Base-by-base conservation (phyloP, 257 asterid genomes). In the Linderniella brevidens region DNA sequence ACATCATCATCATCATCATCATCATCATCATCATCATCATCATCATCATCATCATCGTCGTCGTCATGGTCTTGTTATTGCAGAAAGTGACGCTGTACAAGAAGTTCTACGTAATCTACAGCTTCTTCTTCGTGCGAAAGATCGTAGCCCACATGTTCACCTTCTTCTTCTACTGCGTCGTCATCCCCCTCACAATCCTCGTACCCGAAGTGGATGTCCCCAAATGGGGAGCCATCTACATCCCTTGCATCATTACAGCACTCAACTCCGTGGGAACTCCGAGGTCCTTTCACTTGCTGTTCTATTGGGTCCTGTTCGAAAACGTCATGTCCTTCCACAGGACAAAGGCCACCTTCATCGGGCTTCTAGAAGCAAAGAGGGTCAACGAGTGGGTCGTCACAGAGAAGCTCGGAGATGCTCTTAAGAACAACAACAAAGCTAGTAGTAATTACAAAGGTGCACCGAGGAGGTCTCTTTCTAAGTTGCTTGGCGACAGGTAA, bases 301-400 rank as follows among this genome's bases (percentile, higher is more conserved):
- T 29, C 80, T 75, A 25, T 35, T 83, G 94, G 94, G 75, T 79
- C 38, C 80, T 83, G 4, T 83, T 83, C 16, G 94, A 83, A 70
- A 83, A 79, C 61, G 67, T 74, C 43, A 79, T 79, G 94, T 64
- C 88, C 5, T 68, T 79, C 39, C 94, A 83, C 52, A 69, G 88
- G 17, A 75, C 77, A 6, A 83, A 83, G 60, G 92, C 74, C 12
- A 57, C 75, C 7, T 25, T 83, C 53, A 66, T 72, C 14, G 92
- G 94, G 6, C 60, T 83, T 54, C 43, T 77, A 15, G 85, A 75
- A 58, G 61, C 73, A 0, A 67, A 72, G 58, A 58, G 82, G 51
- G 80, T 69, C 0, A 74, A 79, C 9, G 94, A 83, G 51, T 83
- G 94, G 94, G 72, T 83, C 6, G 94, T 83, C 45, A 79, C 94